These are phyloP conservation scores for Candida hungchunana DNA, from an alignment of 805 yeast species.

Conservation along the genomic window DNA sequence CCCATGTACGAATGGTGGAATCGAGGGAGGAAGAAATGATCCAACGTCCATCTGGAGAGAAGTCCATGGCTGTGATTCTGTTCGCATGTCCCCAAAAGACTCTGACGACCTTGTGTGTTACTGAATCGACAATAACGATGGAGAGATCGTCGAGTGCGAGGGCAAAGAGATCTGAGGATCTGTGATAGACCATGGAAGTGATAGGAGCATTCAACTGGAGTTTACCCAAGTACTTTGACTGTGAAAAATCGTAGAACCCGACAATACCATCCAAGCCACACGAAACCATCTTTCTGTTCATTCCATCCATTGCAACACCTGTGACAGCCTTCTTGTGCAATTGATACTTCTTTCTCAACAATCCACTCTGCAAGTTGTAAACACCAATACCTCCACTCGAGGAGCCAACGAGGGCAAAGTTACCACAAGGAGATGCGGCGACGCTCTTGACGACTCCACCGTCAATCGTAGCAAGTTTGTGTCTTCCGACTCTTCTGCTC, in stretches of 20 bases:
- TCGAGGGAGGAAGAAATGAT: conserved; percentile 79
- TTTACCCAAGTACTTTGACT: conserved; percentile 62
- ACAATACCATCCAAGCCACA: conserved; percentile 86
- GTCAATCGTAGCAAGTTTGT: conserved; percentile 70
- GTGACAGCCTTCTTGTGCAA: conserved; percentile 78
- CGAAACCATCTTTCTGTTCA: conserved; percentile 84
- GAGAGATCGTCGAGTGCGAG: conserved; percentile 83
- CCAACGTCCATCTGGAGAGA: conserved; percentile 96
- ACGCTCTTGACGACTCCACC: conserved; percentile 71
- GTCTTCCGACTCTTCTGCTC: conserved; percentile 74
- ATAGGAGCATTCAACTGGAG: conserved; percentile 72
- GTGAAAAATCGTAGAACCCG: conserved; percentile 80
- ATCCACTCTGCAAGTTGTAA: conserved; percentile 91
- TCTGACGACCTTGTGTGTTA: conserved; percentile 80
- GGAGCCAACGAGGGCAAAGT: conserved; percentile 90
- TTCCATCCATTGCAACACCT: conserved; percentile 84
- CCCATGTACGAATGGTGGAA: conserved; percentile 92
- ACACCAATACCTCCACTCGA: conserved; percentile 79
- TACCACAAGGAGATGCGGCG: conserved; percentile 87
- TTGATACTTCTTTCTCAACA: conserved; percentile 61
- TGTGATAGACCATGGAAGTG: conserved; percentile 72
- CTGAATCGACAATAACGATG: conserved; percentile 75
- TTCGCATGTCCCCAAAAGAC: conserved; percentile 86
- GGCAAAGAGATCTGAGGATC: conserved; percentile 80
- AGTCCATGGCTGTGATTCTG: conserved; percentile 82